Evolutionary conservation across 257 asterid genomes (phyloP), one percentile per base, ranked within the genome.

Genomic region (Cynanchum wilfordii): DNA sequence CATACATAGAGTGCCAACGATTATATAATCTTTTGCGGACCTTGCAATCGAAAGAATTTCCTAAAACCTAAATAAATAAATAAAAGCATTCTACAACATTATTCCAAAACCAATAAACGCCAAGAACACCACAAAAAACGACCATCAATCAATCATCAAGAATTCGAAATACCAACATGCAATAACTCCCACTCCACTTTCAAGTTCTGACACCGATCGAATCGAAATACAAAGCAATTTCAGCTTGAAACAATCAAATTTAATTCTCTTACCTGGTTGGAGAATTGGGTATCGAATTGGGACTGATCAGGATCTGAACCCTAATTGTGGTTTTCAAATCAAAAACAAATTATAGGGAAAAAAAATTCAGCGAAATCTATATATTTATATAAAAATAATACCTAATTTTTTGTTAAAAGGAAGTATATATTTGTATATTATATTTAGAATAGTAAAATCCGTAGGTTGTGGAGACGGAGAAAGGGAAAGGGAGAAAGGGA

Each of bases 231-330:
- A 4, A 45, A 16, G 8, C 42, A 16, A 30, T 49, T 73, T 50
- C 13, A 20, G 16, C 45, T 19, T 60, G 15, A 74, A 55, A 47
- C 36, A 5, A 15, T 19, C 45, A 54, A 66, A 55, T 42, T 42
- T 25, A 11, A 19, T 15, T 17, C 47, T 9, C 7, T 44, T 47
- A 63, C 76, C 76, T 72, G 33, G 45, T 72, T 60, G 7, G 60
- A 29, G 44, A 66, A 10, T 67, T 11, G 51, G 68, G 33, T 8
- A 66, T 16, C 16, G 36, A 51, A 74, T 38, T 9, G 57, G 59
- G 24, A 60, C 52, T 51, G 71, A 56, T 67, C 50, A 68, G 67
- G 58, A 75, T 29, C 63, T 62, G 20, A 57, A 57, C 63, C 73
- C 78, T 68, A 42, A 67, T 19, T 22, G 30, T 22, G 30, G 38